These are phyloP conservation scores for Sideroxylon spinosum DNA, from an alignment of 179 eudicot species.

Conservation along the genomic window DNA sequence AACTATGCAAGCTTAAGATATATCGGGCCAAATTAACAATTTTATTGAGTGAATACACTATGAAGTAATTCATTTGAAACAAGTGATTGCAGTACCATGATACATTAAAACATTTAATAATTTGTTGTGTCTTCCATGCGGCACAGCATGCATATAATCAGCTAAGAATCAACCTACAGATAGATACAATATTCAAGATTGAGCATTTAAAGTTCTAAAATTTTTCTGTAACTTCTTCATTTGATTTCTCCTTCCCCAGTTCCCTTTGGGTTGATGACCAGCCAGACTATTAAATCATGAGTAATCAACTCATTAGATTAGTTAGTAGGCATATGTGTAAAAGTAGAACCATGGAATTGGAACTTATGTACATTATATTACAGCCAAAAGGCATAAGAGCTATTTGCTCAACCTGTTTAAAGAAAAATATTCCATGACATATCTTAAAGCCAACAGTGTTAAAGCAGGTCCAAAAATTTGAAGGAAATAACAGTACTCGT, in stretches of 20 bases:
- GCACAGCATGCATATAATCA: neutral
- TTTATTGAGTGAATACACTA: neutral
- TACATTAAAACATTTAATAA: neutral
- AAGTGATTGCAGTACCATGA: neutral
- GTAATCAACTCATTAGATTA: neutral
- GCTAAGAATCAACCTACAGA: neutral
- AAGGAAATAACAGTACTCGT: neutral
- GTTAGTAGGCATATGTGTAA: neutral
- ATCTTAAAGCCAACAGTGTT: neutral
- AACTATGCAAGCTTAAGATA: neutral
- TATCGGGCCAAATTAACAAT: neutral
- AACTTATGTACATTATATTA: neutral
- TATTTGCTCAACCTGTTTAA: neutral
- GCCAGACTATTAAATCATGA: neutral
- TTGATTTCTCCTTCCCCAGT: neutral
- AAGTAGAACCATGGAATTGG: neutral
- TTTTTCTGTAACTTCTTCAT: neutral
- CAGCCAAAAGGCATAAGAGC: neutral
- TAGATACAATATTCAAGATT: neutral
- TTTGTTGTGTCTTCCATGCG: neutral
- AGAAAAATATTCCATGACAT: neutral
- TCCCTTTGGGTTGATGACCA: neutral
- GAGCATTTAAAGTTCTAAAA: neutral
- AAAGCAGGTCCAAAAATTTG: neutral
- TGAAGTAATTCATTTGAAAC: neutral